Evolutionary conservation across 1,284 basidiomycete genomes (phyloP), one percentile per base, ranked within the genome.

Genomic region (Ceratobasidium sp.): DNA sequence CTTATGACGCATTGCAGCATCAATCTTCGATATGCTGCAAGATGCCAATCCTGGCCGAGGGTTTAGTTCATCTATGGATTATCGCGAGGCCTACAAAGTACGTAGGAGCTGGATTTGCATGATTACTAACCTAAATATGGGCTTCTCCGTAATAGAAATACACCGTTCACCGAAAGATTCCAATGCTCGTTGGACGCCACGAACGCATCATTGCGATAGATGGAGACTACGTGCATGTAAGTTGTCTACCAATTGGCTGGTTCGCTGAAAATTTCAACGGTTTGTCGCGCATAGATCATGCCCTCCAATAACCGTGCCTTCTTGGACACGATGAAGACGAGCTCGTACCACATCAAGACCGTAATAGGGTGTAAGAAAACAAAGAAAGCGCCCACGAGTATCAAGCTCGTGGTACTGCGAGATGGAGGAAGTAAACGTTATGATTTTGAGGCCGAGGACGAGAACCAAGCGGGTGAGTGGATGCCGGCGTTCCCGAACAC

Each of bases 361-460:
- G 89, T 99, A 43, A 85, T 88, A 17, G 86, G 88, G 35, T 94
- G 92, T 77, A 92, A 93, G 74, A 89, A 95, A 75, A 91, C 90
- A 0, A 86, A 87, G 50, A 93, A 96, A 77, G 86, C 87, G 3
- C 88, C 89, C 22, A 85, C 89, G 2, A 86, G 87, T 27, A 96
- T 99, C 85, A 97, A 97, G 81, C 80, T 94, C 27, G 83, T 91
- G 45, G 88, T 93, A 3, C 84, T 84, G 75, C 80, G 88, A 47
- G 88, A 90, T 54, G 84, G 86, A 10, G 85, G 87, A 35, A 90
- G 87, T 72, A 99, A 99, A 82, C 84, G 96, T 35, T 99, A 98
- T 77, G 96, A 99, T 76, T 98, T 98, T 77, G 97, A 99, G 79
- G 96, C 95, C 0, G 96, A 97, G 78, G 94, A 84, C 74, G 83